A percentile compares a stretch with the other conserved stretches of the same genome.
These are phyloP conservation scores for Talaromyces proteolyticus DNA, from an alignment of 495 filamentous ascomycete genomes.

Conservation along the genomic window DNA sequence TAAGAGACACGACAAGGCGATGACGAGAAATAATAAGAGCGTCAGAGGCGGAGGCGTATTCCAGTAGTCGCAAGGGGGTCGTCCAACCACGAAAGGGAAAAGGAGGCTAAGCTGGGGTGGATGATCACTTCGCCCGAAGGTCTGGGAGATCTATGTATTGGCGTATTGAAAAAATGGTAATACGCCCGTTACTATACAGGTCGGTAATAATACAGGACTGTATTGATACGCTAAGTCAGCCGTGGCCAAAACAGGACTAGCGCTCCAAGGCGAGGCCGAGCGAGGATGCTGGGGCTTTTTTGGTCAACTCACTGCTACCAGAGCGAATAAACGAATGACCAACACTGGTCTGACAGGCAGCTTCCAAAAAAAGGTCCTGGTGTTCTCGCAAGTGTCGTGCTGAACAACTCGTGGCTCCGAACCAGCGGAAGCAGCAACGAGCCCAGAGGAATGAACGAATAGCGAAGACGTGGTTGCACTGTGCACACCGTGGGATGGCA, in stretches of 20 bases:
- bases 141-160: conserved; percentile 3
- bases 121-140: conserved; percentile 2
- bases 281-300: too few relatives aligned
- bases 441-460: neutral
- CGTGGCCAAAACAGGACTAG: neutral
- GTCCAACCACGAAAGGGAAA: conserved; percentile 6
- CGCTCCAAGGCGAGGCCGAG: too few relatives aligned
- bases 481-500: too few relatives aligned
- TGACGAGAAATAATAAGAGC: conserved; percentile 1
- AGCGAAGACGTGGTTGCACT: neutral
- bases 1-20: neutral
- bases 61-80: conserved; percentile 2
- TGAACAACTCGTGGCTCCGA: neutral
- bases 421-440: neutral
- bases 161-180: neutral
- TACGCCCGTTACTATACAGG: neutral
- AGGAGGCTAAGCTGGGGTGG: neutral
- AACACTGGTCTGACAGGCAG: too few relatives aligned
- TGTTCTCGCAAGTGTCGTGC: neutral
- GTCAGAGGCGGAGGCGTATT: neutral
- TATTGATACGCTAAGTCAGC: neutral
- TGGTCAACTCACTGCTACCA: neutral
- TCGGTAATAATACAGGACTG: conserved; percentile 4
- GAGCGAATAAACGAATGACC: too few relatives aligned
- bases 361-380: neutral